Base-by-base conservation (phyloP, 176 grass and related monocot genomes). In the Pontederia paniculata region DNA sequence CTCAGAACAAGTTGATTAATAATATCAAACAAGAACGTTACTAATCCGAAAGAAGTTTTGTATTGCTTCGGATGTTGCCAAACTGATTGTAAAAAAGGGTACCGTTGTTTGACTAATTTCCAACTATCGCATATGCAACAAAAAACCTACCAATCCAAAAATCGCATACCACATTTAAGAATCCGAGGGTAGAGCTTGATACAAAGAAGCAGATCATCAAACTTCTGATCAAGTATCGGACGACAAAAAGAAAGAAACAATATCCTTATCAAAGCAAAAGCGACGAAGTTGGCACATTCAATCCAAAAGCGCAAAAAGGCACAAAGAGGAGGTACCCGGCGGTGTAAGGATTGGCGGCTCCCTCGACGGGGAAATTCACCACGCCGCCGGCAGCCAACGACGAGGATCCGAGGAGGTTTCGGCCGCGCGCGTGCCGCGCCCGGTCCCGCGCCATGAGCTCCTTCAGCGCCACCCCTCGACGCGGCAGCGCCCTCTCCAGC, bases 281-380 rank as follows among this genome's bases (percentile, higher is more conserved):
- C 45, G 56, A 8, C 9, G 4, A 8, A 47, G 16, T 23, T 28
- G 3, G 11, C 7, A n/a, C 18, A 31, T 14, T 12, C 5, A 28
- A 16, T 15, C 11, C 25, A 16, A 57, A 21, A 12, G 10, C 10
- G 2, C 3, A 12, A 45, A 8, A 23, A 52, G 37, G 45, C 11
- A 22, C 46, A 15, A 12, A 55, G 51, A 48, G 20, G 48, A 63
- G 3, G 28, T 88, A 96, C 90, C 90, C 90, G 54, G 89, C 90
- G 77, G 84, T 81, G 85, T 71, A 89, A 63, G 90, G 90, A 50
- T 96, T 86, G 7, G 81, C 82, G 23, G 82, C 85, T 62, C 90
- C 90, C 21, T 89, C 79, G 23, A 96, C 82, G 58, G 90, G 71
- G 73, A 89, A 96, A 74, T 96, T 77, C 37, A 81, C 90, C 10